Conservation (phyloP, 1,139 yeast genomes). For the Debaryomyces robertsiae region DNA sequence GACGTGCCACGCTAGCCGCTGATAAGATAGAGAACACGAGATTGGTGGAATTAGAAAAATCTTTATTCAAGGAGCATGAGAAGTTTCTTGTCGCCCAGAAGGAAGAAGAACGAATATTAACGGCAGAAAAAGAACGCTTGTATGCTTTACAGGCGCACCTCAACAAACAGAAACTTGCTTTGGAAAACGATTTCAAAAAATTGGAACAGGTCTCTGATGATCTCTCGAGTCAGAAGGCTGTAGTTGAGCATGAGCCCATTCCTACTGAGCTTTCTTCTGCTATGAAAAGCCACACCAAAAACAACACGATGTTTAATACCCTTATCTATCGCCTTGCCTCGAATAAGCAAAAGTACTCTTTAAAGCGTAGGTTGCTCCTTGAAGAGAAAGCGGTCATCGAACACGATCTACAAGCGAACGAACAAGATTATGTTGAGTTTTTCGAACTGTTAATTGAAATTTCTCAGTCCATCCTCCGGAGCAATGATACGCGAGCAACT, state of each 20-base stretch:
- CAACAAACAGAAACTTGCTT: slow-evolving; percentile 3
- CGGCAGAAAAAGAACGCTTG: slow-evolving; percentile 1
- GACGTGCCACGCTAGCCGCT: slow-evolving; percentile 1
- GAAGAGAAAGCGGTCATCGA: slow-evolving; percentile 8
- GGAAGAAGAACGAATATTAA: slow-evolving; percentile 11
- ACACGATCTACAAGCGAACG: slow-evolving; percentile 10
- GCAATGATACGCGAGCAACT: slow-evolving; percentile 3
- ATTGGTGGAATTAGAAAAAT: slow-evolving; percentile 11
- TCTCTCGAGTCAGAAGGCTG: not conserved
- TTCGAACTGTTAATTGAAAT: slow-evolving; percentile 12
- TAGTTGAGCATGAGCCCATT: slow-evolving; percentile 1
- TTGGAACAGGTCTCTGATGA: slow-evolving; percentile 3
- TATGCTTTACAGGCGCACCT: not conserved
- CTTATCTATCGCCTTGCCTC: not conserved
- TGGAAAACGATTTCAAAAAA: slow-evolving; percentile 6
- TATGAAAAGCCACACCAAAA: not conserved
- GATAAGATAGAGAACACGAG: slow-evolving; percentile 9
- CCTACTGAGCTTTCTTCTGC: not conserved
- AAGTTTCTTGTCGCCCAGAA: slow-evolving; percentile 11
- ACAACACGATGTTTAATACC: not conserved
- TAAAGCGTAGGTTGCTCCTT: not conserved
- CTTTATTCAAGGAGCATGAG: slow-evolving; percentile 12
- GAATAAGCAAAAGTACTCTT: slow-evolving; percentile 1
- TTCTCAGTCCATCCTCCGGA: slow-evolving; percentile 9
- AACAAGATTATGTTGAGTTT: slow-evolving; percentile 13